A percentile compares a stretch with the other conserved stretches of the same genome.
These are phyloP conservation scores for Aciculosporium take DNA, from an alignment of 2,329 filamentous ascomycete species.

Conservation along the genomic window DNA sequence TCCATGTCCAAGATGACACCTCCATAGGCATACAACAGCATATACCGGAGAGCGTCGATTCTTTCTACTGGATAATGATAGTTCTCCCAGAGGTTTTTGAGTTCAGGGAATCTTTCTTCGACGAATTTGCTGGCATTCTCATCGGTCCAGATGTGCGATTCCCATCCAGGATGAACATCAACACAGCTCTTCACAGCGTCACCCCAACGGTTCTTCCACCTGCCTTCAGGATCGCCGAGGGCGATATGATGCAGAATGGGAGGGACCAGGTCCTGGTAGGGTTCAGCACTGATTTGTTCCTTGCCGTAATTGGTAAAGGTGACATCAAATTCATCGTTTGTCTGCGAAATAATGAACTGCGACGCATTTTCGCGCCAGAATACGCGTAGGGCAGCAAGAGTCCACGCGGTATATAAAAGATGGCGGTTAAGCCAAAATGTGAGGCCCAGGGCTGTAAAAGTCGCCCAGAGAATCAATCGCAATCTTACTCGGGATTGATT, in stretches of 20 bases:
- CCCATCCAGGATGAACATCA: slow-evolving; percentile 20
- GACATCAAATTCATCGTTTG: slow-evolving; percentile 18
- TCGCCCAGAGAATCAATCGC: slow-evolving; percentile 5
- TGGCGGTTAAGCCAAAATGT: slow-evolving; percentile 9
- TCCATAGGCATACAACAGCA: slow-evolving; percentile 22
- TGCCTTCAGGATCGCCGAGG: slow-evolving; percentile 13
- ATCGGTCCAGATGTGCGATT: slow-evolving; percentile 13
- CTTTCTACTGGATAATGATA: slow-evolving; percentile 58
- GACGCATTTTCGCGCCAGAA: slow-evolving; percentile 13
- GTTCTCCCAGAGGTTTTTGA: slow-evolving; percentile 25
- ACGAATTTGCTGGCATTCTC: slow-evolving; percentile 10
- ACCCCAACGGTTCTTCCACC: slow-evolving; percentile 14
- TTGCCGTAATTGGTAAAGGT: slow-evolving; percentile 19
- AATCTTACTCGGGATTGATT: slow-evolving; percentile 4
- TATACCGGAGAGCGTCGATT: slow-evolving; percentile 55
- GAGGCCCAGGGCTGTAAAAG: slow-evolving; percentile 3
- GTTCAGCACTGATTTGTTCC: slow-evolving; percentile 15
- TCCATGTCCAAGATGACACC: slow-evolving; percentile 13
- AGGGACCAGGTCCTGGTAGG: slow-evolving; percentile 18
- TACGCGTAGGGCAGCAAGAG: slow-evolving; percentile 15
- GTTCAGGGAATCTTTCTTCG: slow-evolving; percentile 11
- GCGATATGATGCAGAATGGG: slow-evolving; percentile 22
- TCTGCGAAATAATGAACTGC: slow-evolving; percentile 16
- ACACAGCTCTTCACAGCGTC: slow-evolving; percentile 19
- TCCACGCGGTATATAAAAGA: slow-evolving; percentile 14